These are phyloP conservation scores for Mucor plumbeus DNA, from an alignment of 371 early-diverging fungal species.

Conservation along the genomic window DNA sequence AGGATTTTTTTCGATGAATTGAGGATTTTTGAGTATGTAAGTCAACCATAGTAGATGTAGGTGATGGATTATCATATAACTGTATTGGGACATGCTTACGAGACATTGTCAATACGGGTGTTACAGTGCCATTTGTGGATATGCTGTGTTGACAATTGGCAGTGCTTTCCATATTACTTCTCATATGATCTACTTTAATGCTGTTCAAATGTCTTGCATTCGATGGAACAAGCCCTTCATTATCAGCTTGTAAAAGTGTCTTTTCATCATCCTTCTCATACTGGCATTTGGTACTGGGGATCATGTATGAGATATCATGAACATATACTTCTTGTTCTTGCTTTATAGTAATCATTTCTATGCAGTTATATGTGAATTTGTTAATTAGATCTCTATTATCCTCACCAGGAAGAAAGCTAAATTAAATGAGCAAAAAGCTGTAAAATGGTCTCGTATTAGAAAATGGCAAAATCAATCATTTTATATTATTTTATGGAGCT, in stretches of 20 bases:
- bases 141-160: no score
- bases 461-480: neutral
- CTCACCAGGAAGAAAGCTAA: neutral
- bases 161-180: no score
- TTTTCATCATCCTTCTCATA: constrained; percentile 10
- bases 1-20: neutral
- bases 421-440: neutral
- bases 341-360: neutral
- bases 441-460: neutral
- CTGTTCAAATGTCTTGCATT: no score
- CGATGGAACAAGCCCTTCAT: neutral
- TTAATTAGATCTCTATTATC: neutral
- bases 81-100: neutral
- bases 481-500: neutral
- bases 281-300: constrained; percentile 13
- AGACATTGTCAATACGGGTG: neutral
- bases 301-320: constrained; percentile 4
- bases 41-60: neutral
- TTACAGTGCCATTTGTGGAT: no score
- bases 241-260: neutral
- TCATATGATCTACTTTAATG: no score
- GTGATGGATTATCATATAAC: neutral
- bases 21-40: neutral
- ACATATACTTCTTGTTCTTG: neutral
- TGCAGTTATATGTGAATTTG: no score